These are phyloP conservation scores for Phanerodontia chrysosporium DNA, from an alignment of 768 basidiomycete genomes.

Conservation along the genomic window DNA sequence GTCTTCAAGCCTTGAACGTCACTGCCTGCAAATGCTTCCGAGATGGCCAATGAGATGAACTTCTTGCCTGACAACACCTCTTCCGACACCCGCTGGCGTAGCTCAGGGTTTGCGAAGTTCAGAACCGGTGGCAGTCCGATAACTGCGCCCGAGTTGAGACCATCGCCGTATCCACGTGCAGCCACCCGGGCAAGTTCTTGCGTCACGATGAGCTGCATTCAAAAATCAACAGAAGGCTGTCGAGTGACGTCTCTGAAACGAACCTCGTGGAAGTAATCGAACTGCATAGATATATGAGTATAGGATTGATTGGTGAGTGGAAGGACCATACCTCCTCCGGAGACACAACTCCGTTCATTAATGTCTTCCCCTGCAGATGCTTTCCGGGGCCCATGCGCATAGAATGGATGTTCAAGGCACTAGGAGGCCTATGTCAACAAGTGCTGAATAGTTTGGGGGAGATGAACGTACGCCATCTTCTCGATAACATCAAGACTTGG, in stretches of 20 bases:
- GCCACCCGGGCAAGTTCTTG: constrained; percentile 73
- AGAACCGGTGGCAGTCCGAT: constrained; percentile 84
- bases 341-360: constrained; percentile 71
- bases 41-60: constrained; percentile 83
- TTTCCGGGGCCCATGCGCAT: constrained; percentile 93
- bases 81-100: constrained; percentile 53
- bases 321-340: constrained; percentile 56
- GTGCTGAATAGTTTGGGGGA: neutral
- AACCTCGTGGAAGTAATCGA: constrained; percentile 86
- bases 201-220: constrained; percentile 60
- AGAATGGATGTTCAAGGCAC: constrained; percentile 71
- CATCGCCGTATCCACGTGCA: constrained; percentile 78
- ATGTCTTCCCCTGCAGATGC: constrained; percentile 72
- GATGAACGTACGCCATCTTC: constrained; percentile 63
- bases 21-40: constrained; percentile 83
- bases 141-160: constrained; percentile 69
- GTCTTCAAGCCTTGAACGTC: constrained; percentile 82
- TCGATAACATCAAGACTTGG: constrained; percentile 74
- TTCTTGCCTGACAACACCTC: constrained; percentile 75
- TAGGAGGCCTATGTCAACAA: constrained; percentile 21
- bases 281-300: constrained; percentile 29
- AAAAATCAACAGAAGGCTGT: neutral
- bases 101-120: constrained; percentile 68
- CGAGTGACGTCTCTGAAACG: neutral
- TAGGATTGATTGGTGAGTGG: neutral